Evolutionary conservation across 768 basidiomycete genomes (phyloP).

Genomic region (Boletus sensibilis): DNA sequence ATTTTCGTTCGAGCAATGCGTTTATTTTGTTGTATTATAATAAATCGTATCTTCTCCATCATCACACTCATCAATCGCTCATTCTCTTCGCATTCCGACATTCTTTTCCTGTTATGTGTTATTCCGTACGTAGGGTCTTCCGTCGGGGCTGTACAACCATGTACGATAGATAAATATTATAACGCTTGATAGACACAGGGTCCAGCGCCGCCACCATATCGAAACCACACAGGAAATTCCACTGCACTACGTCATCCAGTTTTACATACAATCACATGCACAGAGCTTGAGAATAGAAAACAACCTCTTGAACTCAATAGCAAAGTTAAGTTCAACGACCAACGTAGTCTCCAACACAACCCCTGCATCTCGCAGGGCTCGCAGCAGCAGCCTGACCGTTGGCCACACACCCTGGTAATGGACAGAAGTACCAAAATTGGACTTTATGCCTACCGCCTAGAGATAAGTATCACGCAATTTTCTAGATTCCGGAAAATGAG

Average conservation of each 20-base stretch:
- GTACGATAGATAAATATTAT: background rate
- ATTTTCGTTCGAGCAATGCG: slow-evolving; percentile 12
- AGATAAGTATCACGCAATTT: slow-evolving; percentile 13
- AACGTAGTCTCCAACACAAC: too few relatives aligned
- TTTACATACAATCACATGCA: background rate
- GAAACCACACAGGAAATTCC: background rate
- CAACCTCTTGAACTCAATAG: slow-evolving; percentile 2
- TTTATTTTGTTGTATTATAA: background rate
- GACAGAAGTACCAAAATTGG: too few relatives aligned
- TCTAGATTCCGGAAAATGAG: background rate
- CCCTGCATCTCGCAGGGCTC: too few relatives aligned
- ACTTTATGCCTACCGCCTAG: background rate
- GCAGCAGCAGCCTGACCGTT: too few relatives aligned
- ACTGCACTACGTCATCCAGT: background rate
- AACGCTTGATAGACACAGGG: background rate
- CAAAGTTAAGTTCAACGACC: background rate
- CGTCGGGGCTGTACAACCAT: background rate
- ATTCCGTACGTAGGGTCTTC: background rate
- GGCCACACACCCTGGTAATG: too few relatives aligned
- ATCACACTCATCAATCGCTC: background rate
- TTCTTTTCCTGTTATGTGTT: slow-evolving; percentile 5
- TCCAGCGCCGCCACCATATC: background rate
- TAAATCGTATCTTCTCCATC: background rate
- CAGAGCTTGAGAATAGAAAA: background rate
- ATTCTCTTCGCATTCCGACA: slow-evolving; percentile 4